phyloP scores from a whole-genome alignment of 495 filamentous ascomycete species.

The Aspergillus bridgeri region DNA sequence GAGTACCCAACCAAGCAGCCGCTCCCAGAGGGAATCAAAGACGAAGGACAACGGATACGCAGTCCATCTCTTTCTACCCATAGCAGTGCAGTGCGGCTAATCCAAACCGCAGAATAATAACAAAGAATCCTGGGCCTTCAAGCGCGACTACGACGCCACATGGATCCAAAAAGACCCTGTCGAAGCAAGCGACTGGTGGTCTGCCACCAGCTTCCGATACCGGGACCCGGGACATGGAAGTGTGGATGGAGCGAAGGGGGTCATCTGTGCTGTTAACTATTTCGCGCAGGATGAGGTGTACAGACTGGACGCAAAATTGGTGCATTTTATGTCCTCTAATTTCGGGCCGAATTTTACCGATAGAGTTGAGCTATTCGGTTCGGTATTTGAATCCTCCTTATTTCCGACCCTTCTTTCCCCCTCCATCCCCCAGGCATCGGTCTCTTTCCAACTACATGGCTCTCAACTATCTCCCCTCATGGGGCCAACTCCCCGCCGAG shows the following conservation, averaged over 20 bases:
- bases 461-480: no score
- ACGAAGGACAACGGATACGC: no score
- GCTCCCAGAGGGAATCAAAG: slow-evolving; percentile 10
- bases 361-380: no score
- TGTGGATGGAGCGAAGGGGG: background rate
- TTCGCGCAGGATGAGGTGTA: slow-evolving; percentile 20
- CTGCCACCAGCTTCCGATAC: slow-evolving; percentile 7
- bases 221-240: slow-evolving; percentile 2
- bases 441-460: no score
- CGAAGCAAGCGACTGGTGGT: slow-evolving; percentile 10
- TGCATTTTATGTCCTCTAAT: no score
- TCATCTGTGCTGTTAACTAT: slow-evolving; percentile 22
- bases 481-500: no score
- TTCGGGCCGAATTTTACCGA: no score
- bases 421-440: no score
- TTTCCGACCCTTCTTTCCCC: no score
- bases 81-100: slow-evolving; percentile 3
- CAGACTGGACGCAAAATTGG: no score
- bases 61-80: background rate
- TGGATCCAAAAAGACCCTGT: slow-evolving; percentile 9
- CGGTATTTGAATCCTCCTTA: no score
- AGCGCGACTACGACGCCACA: slow-evolving; percentile 11
- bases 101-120: slow-evolving; percentile 6
- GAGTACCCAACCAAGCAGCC: slow-evolving; percentile 13
- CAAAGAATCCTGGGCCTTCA: slow-evolving; percentile 14